These are phyloP conservation scores for Zizania palustris DNA, from an alignment of 202 grass and related monocot genomes.

Conservation along the genomic window DNA sequence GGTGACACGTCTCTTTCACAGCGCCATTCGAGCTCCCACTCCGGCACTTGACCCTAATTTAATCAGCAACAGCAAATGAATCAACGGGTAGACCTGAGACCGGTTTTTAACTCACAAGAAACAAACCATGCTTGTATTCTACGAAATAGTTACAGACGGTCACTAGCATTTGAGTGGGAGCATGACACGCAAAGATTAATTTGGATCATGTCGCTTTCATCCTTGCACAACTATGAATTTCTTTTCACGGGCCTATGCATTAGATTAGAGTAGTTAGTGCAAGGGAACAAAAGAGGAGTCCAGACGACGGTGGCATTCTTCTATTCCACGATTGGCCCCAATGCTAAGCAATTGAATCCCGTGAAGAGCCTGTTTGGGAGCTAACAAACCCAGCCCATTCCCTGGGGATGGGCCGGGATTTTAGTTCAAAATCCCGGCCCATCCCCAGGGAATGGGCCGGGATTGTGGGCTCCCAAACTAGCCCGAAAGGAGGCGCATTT, in stretches of 20 bases:
- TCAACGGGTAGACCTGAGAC: not conserved
- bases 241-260: not conserved
- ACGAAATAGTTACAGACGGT: not conserved
- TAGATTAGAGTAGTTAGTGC: not conserved
- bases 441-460: no score
- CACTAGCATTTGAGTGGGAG: not conserved
- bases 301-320: no score
- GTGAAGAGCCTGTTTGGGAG: no score
- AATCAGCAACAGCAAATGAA: not conserved
- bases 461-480: no score
- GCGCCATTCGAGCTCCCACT: not conserved
- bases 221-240: not conserved
- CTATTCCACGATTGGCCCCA: no score
- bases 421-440: no score
- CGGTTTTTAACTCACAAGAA: not conserved
- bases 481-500: no score
- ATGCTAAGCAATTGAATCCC: no score
- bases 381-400: no score
- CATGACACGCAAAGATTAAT: not conserved
- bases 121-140: not conserved
- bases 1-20: constrained; percentile 31
- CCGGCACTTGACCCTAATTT: not conserved
- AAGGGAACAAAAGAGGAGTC: constrained; percentile 43
- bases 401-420: no score
- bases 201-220: not conserved